These are phyloP conservation scores for Gilbertella persicaria DNA, from an alignment of 371 early-diverging fungal genomes.

Conservation along the genomic window DNA sequence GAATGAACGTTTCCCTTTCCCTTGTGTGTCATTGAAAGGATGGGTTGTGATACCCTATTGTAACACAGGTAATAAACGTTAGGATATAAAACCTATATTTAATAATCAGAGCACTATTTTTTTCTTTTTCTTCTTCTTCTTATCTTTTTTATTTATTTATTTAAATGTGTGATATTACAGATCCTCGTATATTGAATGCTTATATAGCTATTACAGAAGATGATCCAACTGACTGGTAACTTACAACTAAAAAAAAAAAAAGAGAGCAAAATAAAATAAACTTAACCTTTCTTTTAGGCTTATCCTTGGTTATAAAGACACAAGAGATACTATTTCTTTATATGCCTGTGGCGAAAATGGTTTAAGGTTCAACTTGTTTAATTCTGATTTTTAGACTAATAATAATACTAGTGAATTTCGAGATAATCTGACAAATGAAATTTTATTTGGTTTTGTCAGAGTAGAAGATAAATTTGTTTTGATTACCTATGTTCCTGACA, in stretches of 20 bases:
- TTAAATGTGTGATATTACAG: slow-evolving; percentile 69
- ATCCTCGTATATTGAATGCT: slow-evolving; percentile 62
- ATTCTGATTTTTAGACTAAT: neutral
- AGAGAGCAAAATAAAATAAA: neutral
- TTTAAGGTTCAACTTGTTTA: slow-evolving; percentile 32
- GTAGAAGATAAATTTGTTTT: slow-evolving; percentile 65
- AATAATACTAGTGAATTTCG: slow-evolving; percentile 50
- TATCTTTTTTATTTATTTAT: slow-evolving; percentile 2
- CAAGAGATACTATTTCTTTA: slow-evolving; percentile 67
- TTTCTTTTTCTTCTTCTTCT: slow-evolving; percentile 4
- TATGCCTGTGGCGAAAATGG: slow-evolving; percentile 65
- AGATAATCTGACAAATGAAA: slow-evolving; percentile 60
- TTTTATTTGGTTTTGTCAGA: slow-evolving; percentile 66
- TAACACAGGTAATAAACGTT: no score
- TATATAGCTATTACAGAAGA: slow-evolving; percentile 63
- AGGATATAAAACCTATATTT: no score
- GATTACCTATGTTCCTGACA: slow-evolving; percentile 67
- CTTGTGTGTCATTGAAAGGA: no score
- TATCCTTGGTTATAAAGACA: slow-evolving; percentile 69
- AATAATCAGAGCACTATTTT: no score
- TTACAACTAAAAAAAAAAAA: neutral
- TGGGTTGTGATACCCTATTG: no score
- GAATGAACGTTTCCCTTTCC: no score
- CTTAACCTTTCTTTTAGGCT: slow-evolving; percentile 44
- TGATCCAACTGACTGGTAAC: slow-evolving; percentile 59